phyloP scores from a whole-genome alignment of 257 asterid species.

The Fraxinus anomala region DNA sequence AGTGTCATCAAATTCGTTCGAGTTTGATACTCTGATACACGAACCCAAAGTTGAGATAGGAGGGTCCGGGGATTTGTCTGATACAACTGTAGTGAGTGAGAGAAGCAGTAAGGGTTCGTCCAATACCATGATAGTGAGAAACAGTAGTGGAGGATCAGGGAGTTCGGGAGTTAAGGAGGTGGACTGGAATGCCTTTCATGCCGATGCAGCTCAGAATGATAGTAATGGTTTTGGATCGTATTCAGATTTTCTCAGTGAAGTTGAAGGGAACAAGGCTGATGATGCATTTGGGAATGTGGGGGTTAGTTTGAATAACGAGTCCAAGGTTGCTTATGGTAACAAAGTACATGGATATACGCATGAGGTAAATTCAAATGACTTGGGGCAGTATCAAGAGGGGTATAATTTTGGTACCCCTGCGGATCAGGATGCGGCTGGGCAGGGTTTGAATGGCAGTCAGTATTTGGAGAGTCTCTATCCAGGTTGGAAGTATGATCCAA shows the following conservation, averaged over 20 bases:
- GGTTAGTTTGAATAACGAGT: slow-evolving; percentile 30
- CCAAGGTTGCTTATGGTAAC: slow-evolving; percentile 33
- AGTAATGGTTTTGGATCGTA: slow-evolving; percentile 74
- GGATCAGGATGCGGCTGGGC: slow-evolving; percentile 42
- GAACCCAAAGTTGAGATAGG: slow-evolving; percentile 37
- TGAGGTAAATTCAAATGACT: slow-evolving; percentile 31
- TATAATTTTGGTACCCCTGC: slow-evolving; percentile 37
- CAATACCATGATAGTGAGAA: slow-evolving; percentile 26
- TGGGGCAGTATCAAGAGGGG: slow-evolving; percentile 41
- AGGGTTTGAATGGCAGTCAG: slow-evolving; percentile 53
- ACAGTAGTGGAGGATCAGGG: slow-evolving; percentile 42
- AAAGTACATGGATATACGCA: slow-evolving; percentile 34
- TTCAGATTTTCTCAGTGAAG: slow-evolving; percentile 72
- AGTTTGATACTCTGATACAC: slow-evolving; percentile 35
- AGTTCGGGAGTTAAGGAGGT: slow-evolving; percentile 73
- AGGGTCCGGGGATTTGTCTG: slow-evolving; percentile 39
- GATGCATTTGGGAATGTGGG: slow-evolving; percentile 47
- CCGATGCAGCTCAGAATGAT: slow-evolving; percentile 47
- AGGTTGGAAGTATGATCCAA: slow-evolving; percentile 78
- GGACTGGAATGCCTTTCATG: slow-evolving; percentile 78
- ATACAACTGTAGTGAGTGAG: slow-evolving; percentile 31
- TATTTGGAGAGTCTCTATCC: slow-evolving; percentile 86
- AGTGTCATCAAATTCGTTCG: slow-evolving; percentile 38
- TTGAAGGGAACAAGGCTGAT: slow-evolving; percentile 35
- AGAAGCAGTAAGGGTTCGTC: slow-evolving; percentile 28